A percentile compares a stretch with the other conserved stretches of the same genome.
phyloP scores from a whole-genome alignment of 345 rosid species.

The Draba incana region DNA sequence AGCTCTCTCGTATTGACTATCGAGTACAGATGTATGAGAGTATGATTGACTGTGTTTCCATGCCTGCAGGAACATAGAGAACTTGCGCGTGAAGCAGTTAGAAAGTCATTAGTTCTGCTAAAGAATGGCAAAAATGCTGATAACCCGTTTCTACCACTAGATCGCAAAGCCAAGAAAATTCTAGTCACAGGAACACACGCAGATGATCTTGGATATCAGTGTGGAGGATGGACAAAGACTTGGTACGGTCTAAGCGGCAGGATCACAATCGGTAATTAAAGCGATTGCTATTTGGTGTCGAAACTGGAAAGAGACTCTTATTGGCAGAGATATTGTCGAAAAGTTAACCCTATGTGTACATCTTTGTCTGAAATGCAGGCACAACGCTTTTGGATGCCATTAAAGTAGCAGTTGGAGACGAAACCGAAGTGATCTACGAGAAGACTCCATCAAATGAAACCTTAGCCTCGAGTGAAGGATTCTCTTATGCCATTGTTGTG shows the following conservation, averaged over 20 bases:
- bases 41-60: slow-evolving; percentile 8
- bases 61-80: slow-evolving; percentile 69
- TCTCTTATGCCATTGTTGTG: slow-evolving; percentile 73
- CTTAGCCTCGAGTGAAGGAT: slow-evolving; percentile 47
- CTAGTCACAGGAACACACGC: slow-evolving; percentile 83
- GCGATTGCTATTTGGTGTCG: not conserved
- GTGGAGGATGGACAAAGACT: slow-evolving; percentile 90
- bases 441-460: slow-evolving; percentile 59
- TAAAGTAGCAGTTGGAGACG: slow-evolving; percentile 60
- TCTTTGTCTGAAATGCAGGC: slow-evolving; percentile 46
- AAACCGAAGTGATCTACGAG: slow-evolving; percentile 72
- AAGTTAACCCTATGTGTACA: not conserved
- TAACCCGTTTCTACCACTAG: slow-evolving; percentile 68
- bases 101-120: slow-evolving; percentile 80
- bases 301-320: not conserved
- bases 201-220: slow-evolving; percentile 86
- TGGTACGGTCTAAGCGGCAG: slow-evolving; percentile 75
- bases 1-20: slow-evolving; percentile 3
- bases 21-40: not conserved
- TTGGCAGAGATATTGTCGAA: not conserved
- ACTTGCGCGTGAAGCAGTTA: slow-evolving; percentile 81
- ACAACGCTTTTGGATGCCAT: slow-evolving; percentile 85
- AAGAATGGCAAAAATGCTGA: slow-evolving; percentile 70
- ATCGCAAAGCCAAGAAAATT: slow-evolving; percentile 63
- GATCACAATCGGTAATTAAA: slow-evolving; percentile 70